Conservation (phyloP, 768 basidiomycete species). For the Tylopilus intermedius region DNA sequence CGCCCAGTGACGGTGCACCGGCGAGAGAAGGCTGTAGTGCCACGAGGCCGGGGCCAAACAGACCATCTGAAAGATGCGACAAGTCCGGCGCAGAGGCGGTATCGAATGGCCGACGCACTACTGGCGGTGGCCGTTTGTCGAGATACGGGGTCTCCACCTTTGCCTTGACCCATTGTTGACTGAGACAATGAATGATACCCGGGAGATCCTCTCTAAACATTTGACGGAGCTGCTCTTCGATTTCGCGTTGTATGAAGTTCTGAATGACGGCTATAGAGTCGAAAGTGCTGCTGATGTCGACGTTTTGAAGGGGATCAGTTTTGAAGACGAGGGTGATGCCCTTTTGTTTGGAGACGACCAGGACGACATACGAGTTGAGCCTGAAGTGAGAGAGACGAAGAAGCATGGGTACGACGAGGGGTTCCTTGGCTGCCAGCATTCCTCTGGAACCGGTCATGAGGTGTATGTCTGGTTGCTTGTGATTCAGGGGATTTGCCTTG, state of each 20-base stretch:
- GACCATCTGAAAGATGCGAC: constrained; percentile 19
- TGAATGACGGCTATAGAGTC: constrained; percentile 98
- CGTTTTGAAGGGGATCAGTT: constrained; percentile 96
- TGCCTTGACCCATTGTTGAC: constrained; percentile 93
- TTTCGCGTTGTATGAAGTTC: constrained; percentile 95
- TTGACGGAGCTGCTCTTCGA: constrained; percentile 93
- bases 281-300: constrained; percentile 96
- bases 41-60: constrained; percentile 9
- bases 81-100: constrained; percentile 41
- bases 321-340: constrained; percentile 99
- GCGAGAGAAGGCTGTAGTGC: constrained; percentile 24
- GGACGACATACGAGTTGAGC: constrained; percentile 91
- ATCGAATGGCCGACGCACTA: constrained; percentile 32
- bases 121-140: constrained; percentile 44
- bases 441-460: constrained; percentile 77
- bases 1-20: constrained; percentile 21
- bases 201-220: constrained; percentile 98
- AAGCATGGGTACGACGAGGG: constrained; percentile 96
- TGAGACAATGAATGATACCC: constrained; percentile 91
- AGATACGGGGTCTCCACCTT: constrained; percentile 92
- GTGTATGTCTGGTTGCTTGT: constrained; percentile 87
- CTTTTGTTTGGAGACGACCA: constrained; percentile 95
- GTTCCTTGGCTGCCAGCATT: constrained; percentile 91
- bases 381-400: constrained; percentile 94
- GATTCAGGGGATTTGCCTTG: constrained; percentile 92